Conservation (phyloP, 2,329 filamentous ascomycete species). For the Paecilomyces fulvus region DNA sequence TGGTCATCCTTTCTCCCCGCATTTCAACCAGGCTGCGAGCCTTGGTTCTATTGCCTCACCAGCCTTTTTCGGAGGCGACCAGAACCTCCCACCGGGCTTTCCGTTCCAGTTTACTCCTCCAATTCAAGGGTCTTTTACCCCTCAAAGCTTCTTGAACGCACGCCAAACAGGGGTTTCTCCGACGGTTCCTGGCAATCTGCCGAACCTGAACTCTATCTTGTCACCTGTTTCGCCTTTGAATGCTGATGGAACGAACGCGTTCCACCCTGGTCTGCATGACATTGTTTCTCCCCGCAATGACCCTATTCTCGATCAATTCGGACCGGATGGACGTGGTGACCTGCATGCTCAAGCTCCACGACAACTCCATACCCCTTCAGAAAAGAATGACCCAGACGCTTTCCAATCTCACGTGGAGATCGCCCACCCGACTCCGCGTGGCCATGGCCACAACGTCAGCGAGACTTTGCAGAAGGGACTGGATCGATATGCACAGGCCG, state of each 20-base stretch:
- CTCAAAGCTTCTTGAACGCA: slow-evolving; percentile 35
- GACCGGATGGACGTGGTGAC: slow-evolving; percentile 20
- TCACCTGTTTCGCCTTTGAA: slow-evolving; percentile 59
- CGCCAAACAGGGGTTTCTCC: slow-evolving; percentile 49
- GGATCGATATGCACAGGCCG: slow-evolving; percentile 56
- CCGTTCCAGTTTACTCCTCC: slow-evolving; percentile 57
- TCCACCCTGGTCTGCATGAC: slow-evolving; percentile 22
- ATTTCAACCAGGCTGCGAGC: slow-evolving; percentile 52
- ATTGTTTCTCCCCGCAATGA: slow-evolving; percentile 13
- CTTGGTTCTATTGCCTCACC: slow-evolving; percentile 63
- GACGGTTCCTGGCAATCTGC: slow-evolving; percentile 39
- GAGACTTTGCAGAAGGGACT: slow-evolving; percentile 74
- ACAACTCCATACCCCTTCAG: slow-evolving; percentile 20
- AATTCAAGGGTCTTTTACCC: slow-evolving; percentile 31
- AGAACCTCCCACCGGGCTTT: slow-evolving; percentile 56
- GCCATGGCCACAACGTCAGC: slow-evolving; percentile 64
- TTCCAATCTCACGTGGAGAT: slow-evolving; percentile 44
- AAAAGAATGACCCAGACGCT: slow-evolving; percentile 24
- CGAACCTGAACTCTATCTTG: slow-evolving; percentile 41
- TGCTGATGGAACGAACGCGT: slow-evolving; percentile 39
- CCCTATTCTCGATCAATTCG: slow-evolving; percentile 15
- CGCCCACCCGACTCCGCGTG: slow-evolving; percentile 52
- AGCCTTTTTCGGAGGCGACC: slow-evolving; percentile 51
- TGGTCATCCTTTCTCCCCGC: slow-evolving; percentile 55
- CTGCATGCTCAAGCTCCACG: slow-evolving; percentile 17